A percentile compares a stretch with the other conserved stretches of the same genome.
Evolutionary conservation across 2,329 filamentous ascomycete species (phyloP).

Genomic region (Trichoderma sp.): DNA sequence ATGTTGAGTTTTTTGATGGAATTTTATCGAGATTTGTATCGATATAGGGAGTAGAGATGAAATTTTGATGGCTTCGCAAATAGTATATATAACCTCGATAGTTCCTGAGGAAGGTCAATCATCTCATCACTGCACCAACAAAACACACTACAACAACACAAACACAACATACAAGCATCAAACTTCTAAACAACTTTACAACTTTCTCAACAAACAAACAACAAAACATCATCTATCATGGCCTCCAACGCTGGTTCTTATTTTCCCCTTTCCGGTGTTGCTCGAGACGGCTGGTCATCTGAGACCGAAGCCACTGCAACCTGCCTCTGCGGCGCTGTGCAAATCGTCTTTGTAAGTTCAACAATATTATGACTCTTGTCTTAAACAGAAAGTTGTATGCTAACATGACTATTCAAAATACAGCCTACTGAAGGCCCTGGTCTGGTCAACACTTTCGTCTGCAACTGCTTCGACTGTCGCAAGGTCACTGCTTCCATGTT

Average conservation of each 20-base stretch:
- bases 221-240: not conserved
- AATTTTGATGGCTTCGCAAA: not conserved
- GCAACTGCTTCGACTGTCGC: slow-evolving; percentile 18
- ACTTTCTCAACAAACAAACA: not conserved
- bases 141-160: not conserved
- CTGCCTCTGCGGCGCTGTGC: slow-evolving; percentile 15
- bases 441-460: slow-evolving; percentile 7
- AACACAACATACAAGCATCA: not conserved
- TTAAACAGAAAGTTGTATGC: not conserved
- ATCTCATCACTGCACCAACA: not conserved
- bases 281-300: slow-evolving; percentile 14
- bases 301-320: slow-evolving; percentile 13
- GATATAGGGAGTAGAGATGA: not conserved
- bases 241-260: not conserved
- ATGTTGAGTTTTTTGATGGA: not conserved
- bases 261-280: slow-evolving; percentile 1
- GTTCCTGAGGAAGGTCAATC: not conserved
- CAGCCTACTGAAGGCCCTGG: slow-evolving; percentile 4
- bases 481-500: slow-evolving; percentile 16
- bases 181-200: not conserved
- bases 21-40: not conserved
- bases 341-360: slow-evolving; percentile 1
- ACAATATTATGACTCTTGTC: not conserved
- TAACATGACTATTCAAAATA: not conserved
- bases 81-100: not conserved